Percentiles rank a stretch among this genome's conserved stretches.
These are phyloP conservation scores for Babesia ovis DNA, from an alignment of 169 alveolate genomes.

Conservation along the genomic window DNA sequence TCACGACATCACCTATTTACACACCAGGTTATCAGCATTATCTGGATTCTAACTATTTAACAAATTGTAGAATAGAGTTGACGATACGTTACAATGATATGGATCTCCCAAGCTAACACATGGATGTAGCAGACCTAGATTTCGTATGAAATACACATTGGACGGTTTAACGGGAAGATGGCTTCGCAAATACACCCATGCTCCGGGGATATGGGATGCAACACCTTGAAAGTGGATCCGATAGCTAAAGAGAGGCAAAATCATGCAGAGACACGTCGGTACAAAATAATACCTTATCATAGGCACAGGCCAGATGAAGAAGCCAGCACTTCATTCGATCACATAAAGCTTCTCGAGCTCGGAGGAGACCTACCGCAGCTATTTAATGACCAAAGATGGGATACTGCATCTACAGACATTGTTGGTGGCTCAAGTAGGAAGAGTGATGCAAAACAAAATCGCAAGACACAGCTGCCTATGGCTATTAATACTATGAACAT, in stretches of 20 bases:
- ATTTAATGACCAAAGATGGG: not conserved
- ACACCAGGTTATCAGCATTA: no score
- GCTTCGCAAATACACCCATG: no score
- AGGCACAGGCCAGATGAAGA: not conserved
- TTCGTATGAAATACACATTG: no score
- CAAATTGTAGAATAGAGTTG: no score
- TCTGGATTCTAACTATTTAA: no score
- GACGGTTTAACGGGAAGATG: no score
- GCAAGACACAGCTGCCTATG: not conserved
- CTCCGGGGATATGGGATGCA: not conserved
- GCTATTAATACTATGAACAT: slow-evolving; percentile 7
- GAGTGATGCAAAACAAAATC: not conserved
- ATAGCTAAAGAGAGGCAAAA: not conserved
- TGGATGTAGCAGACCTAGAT: no score
- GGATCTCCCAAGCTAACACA: no score
- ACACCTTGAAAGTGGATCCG: not conserved
- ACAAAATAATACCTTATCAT: slow-evolving; percentile 14
- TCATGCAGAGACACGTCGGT: slow-evolving; percentile 7
- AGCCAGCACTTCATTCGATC: not conserved
- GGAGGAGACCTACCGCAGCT: slow-evolving; percentile 40
- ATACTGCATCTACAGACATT: not conserved
- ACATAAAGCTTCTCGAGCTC: slow-evolving; percentile 20
- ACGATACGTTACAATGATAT: no score
- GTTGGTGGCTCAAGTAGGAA: no score
- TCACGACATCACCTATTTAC: no score